Evolutionary conservation across 2,329 filamentous ascomycete genomes (phyloP).

Genomic region (Emergomyces pasteurianus): DNA sequence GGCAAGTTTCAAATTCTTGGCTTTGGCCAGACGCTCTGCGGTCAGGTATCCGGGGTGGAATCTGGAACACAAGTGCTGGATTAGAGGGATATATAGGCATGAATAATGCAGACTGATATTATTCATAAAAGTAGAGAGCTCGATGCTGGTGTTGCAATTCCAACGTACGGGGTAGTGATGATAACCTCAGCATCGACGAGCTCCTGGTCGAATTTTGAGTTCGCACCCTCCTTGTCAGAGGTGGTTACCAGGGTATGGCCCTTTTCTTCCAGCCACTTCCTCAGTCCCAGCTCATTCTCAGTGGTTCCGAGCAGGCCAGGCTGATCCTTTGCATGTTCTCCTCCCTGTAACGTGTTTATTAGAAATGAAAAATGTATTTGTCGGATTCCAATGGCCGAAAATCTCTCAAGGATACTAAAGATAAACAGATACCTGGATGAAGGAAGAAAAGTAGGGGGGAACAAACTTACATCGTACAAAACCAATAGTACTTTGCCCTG

Average conservation of each 20-base stretch:
- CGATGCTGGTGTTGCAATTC: not conserved
- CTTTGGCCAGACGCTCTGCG: constrained; percentile 88
- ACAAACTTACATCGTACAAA: constrained; percentile 72
- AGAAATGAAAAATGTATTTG: not conserved
- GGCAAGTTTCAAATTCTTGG: constrained; percentile 97
- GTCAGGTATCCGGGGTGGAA: constrained; percentile 99
- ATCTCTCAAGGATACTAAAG: constrained; percentile 1
- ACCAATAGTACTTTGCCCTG: constrained; percentile 95
- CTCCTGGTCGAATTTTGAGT: constrained; percentile 90
- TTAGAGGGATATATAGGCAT: not conserved
- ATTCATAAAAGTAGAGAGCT: not conserved
- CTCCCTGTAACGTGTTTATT: constrained; percentile 39
- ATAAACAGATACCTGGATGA: too few relatives aligned
- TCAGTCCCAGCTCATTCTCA: constrained; percentile 94
- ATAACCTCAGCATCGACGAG: constrained; percentile 95
- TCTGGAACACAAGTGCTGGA: constrained; percentile 34
- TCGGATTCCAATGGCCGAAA: not conserved
- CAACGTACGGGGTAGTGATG: constrained; percentile 83
- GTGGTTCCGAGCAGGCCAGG: constrained; percentile 85
- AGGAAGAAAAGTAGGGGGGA: not conserved
- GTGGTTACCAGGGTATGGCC: constrained; percentile 96
- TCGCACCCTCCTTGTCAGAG: constrained; percentile 90
- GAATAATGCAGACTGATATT: not conserved
- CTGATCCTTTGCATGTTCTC: constrained; percentile 77
- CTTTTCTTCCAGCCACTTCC: constrained; percentile 95